A percentile compares a stretch with the other conserved stretches of the same genome.
Conservation (phyloP, 2,329 filamentous ascomycete genomes). For the Elsinoe perseae region DNA sequence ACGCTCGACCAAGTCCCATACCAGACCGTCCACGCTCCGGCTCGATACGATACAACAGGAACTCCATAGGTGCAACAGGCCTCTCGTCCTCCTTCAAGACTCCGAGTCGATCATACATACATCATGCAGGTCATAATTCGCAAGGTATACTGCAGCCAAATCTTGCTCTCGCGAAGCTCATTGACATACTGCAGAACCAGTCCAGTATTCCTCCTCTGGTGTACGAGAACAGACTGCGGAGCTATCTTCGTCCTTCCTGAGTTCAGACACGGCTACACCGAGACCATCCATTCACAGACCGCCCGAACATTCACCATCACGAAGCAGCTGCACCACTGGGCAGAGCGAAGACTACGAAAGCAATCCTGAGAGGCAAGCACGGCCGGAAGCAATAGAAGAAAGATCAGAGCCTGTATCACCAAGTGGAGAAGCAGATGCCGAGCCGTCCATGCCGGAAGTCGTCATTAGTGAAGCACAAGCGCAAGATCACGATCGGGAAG, state of each 20-base stretch:
- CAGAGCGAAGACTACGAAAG: slow-evolving; percentile 20
- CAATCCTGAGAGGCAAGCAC: slow-evolving; percentile 5
- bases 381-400: slow-evolving; percentile 28
- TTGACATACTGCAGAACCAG: slow-evolving; percentile 35
- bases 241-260: slow-evolving; percentile 32
- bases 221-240: slow-evolving; percentile 34
- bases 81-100: slow-evolving; percentile 27
- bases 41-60: slow-evolving; percentile 17
- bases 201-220: slow-evolving; percentile 33
- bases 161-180: neutral
- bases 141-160: slow-evolving; percentile 17
- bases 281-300: slow-evolving; percentile 9
- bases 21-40: slow-evolving; percentile 18
- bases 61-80: slow-evolving; percentile 17
- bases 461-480: slow-evolving; percentile 21
- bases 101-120: slow-evolving; percentile 31
- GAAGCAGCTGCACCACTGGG: slow-evolving; percentile 18
- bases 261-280: slow-evolving; percentile 26
- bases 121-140: slow-evolving; percentile 24
- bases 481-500: slow-evolving; percentile 11
- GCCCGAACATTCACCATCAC: slow-evolving; percentile 13
- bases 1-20: slow-evolving; percentile 10
- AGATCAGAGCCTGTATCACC: slow-evolving; percentile 29
- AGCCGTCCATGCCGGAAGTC: slow-evolving; percentile 23
- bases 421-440: neutral